Evolutionary conservation across 495 filamentous ascomycete genomes (phyloP), one percentile per base, ranked within the genome.

Genomic region (Penicillium desertorum): DNA sequence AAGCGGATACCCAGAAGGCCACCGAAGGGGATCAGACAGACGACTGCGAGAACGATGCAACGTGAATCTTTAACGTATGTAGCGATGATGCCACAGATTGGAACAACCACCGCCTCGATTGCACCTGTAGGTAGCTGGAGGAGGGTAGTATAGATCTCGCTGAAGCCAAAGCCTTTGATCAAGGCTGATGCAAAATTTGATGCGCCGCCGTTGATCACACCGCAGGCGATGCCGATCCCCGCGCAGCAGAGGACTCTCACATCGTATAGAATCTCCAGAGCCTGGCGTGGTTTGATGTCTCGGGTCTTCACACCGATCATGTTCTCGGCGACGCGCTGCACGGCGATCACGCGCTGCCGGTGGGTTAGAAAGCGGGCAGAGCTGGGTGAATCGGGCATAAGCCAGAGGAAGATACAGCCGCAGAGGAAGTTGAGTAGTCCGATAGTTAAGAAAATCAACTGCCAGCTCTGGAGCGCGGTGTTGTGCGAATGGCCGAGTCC

Each of bases 381-480:
- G 36, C 64, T 67, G 0, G 77, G 77, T 4, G 71, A 75, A 47
- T 79, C 77, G 1, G 77, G 77, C 65, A 80, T 64, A 7, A 71
- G 58, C 32, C 63, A 60, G 2, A 76, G 68, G 46, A 80, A 76
- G 1, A 79, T 56, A 34, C 70, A 29, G 2, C 71, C 81, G 56
- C 71, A 67, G 37, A 78, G 58, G 17, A 81, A 73, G 32, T 77
- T 82, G n/a, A 82, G 61, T 2, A 75, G 62, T 6, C 81, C 81
- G 45, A 80, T 79, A 16, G 78, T 75, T 25, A 85, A 62, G 62
- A 83, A 86, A 37, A 85, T 77, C 0, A 82, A 72, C 53, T 84
- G 71, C 81, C 84, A 86, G 58, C 71, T 74, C 42, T 68, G 65
- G 37, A 84, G 62, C 34, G 63, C 58, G 8, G 68, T 64, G 45